Base-by-base conservation (phyloP, 441 rosid species). In the Biscutella laevigata region DNA sequence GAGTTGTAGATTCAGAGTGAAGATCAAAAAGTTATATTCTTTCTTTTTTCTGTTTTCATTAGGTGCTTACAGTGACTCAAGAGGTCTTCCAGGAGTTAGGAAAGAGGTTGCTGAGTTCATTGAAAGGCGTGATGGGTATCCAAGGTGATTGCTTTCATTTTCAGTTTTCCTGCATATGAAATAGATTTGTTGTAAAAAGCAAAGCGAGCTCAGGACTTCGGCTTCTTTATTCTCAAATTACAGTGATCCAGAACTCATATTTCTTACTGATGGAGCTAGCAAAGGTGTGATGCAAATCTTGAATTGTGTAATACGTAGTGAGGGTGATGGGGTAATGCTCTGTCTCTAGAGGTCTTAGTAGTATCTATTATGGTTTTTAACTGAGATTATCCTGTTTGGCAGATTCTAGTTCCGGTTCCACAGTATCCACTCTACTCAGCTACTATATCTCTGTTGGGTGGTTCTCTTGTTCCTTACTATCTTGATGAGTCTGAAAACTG, bases 401-500 rank as follows among this genome's bases (percentile, higher is more conserved):
- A 91, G 98, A 55, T 91, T 70, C 70, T 91, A 74, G 96, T 91
- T 71, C 98, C 98, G 48, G 95, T 91, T 54, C 98, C 98, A 25
- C 98, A 91, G 61, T 91, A 91, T 64, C 98, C 98, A 27, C 94
- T 91, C 67, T 91, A 88, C 76, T 91, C 98, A 21, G 98, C 98
- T 47, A 66, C 95, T 39, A 91, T 91, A 64, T 70, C 96, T 57
- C 81, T 91, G 14, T 66, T 67, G 27, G 98, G 98, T 8, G 98
- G 98, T 40, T 74, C 96, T 68, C 95, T 91, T 61, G 96, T 91
- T 37, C 95, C 96, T 7, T 91, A 91, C 67, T 88, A 60, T 71
- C 76, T 91, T 21, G 95, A 91, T 55, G 98, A 91, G 83, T 81
- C 91, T 27, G 94, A 83, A 71, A 88, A 91, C 36, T 91, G 98